phyloP scores from a whole-genome alignment of 495 filamentous ascomycete species.

The Copromyces sp. region DNA sequence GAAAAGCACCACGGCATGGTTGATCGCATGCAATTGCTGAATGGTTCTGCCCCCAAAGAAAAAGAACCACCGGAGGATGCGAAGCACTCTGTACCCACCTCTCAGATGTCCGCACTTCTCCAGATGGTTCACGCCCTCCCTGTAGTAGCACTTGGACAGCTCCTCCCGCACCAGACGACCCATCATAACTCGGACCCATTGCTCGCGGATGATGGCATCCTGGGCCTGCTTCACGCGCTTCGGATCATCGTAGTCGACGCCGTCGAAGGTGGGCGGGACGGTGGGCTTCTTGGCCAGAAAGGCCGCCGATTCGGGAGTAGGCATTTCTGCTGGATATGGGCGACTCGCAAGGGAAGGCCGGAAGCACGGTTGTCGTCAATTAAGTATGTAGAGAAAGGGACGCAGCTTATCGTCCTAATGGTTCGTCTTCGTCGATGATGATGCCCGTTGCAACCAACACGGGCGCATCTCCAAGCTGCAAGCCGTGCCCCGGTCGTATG shows the following conservation, averaged over 20 bases:
- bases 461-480: background rate
- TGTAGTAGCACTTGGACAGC: conserved; percentile 87
- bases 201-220: conserved; percentile 87
- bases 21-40: background rate
- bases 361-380: background rate
- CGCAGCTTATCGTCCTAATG: background rate
- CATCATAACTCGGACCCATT: conserved; percentile 99
- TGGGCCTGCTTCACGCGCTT: conserved; percentile 82
- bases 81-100: conserved; percentile 49
- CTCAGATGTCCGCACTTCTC: conserved; percentile 90
- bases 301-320: conserved; percentile 81
- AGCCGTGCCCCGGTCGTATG: background rate
- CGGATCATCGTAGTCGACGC: conserved; percentile 94
- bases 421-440: background rate
- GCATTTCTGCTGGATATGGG: conserved; percentile 34
- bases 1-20: background rate
- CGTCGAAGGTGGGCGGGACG: conserved; percentile 89
- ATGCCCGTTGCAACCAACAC: background rate
- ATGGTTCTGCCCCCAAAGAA: background rate
- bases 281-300: conserved; percentile 94
- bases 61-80: background rate
- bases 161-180: conserved; percentile 86
- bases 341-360: background rate
- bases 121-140: conserved; percentile 92
- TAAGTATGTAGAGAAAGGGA: background rate